Base-by-base conservation (phyloP, 2,329 filamentous ascomycete genomes). In the Botryotinia globosa region DNA sequence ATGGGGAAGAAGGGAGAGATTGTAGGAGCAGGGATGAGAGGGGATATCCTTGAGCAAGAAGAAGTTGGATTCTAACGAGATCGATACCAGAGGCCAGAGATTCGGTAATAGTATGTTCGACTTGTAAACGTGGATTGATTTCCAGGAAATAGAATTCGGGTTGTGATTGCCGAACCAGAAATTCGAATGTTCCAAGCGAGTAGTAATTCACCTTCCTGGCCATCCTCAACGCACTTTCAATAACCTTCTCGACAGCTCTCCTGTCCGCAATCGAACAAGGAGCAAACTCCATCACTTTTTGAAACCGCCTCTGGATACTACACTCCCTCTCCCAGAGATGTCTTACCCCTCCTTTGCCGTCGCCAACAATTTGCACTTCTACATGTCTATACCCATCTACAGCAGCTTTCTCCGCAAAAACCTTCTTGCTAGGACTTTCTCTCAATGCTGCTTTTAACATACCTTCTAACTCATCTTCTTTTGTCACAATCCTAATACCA, bases 171-270 rank as follows among this genome's bases (percentile, higher is more conserved):
- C 86, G 87, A 20, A 89, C 83, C 0, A 91, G 82, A 73, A 91
- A 91, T 77, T 91, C 89, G 74, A 90, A 90, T 0, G 89, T 91
- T 14, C 89, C 89, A 0, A 91, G 81, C 0, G 87, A 89, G 65
- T 82, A 81, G 78, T 91, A 91, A 6, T 83, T 80, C 68, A 89
- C 85, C 81, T 85, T 74, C 77, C 85, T 83, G 0, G 86, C 86
- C 29, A 89, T 82, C 16, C 83, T 82, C 29, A 89, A 83, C 42
- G 89, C 88, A 39, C 87, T 83, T 37, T 80, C 74, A 1, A 83
- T 80, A 25, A 85, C 76, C 0, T 78, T 75, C 1, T 77, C 75
- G 5, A 80, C 77, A 20, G 77, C 69, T 29, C 71, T 80, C 0
- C 88, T 81, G 76, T 88, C 81, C 5, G 88, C 83, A 73, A 90